Evolutionary conservation across 1,139 yeast species (phyloP).

Genomic region (Yamadazyma sp.): DNA sequence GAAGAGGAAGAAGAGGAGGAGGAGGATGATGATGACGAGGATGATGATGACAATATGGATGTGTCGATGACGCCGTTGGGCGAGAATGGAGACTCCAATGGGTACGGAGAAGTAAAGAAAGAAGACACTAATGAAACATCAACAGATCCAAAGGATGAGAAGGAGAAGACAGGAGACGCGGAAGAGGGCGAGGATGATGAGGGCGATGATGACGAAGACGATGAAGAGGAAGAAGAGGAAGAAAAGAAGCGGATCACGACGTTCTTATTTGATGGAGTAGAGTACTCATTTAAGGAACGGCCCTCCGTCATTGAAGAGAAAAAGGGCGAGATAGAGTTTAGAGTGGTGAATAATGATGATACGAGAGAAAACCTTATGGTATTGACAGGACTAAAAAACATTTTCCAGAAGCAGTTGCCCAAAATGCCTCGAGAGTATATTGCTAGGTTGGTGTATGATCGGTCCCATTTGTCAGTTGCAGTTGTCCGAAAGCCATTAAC

Average conservation of each 20-base stretch:
- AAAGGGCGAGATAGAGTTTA: slow-evolving; percentile 86
- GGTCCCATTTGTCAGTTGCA: slow-evolving; percentile 94
- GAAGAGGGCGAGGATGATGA: slow-evolving; percentile 13
- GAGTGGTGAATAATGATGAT: slow-evolving; percentile 95
- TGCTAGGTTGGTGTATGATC: slow-evolving; percentile 88
- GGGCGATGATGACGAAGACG: slow-evolving; percentile 26
- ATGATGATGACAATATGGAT: not conserved
- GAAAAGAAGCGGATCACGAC: slow-evolving; percentile 52
- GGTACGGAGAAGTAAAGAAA: not conserved
- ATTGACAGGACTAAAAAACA: slow-evolving; percentile 90
- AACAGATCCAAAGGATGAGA: not conserved
- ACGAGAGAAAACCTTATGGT: slow-evolving; percentile 85
- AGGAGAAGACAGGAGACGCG: too few species aligned
- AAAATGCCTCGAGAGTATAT: slow-evolving; percentile 98
- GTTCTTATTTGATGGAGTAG: slow-evolving; percentile 66
- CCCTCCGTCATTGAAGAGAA: slow-evolving; percentile 93
- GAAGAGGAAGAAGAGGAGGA: slow-evolving; percentile 6
- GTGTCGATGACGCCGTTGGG: not conserved
- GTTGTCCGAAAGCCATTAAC: slow-evolving; percentile 90
- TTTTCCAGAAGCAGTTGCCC: slow-evolving; percentile 95
- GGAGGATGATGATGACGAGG: not conserved
- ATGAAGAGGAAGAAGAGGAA: slow-evolving; percentile 42
- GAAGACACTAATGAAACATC: slow-evolving; percentile 4
- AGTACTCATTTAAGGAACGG: slow-evolving; percentile 83
- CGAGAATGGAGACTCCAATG: not conserved